A percentile compares a stretch with the other conserved stretches of the same genome.
Conservation (phyloP, 2,329 filamentous ascomycete genomes). For the Xylaria sp. region DNA sequence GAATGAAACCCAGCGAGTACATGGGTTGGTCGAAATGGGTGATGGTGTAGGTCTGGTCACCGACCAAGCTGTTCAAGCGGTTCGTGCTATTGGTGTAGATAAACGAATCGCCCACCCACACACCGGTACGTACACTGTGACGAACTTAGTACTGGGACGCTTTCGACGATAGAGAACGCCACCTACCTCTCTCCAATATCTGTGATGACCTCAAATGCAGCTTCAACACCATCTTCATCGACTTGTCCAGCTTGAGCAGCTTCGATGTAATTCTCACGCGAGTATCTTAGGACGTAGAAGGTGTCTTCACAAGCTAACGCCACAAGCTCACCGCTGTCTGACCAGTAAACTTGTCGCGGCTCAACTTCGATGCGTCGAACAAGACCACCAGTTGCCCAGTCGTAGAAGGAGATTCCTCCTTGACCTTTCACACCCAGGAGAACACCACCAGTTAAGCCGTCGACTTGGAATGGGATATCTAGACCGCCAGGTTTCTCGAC, state of each 20-base stretch:
- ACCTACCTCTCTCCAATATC: slow-evolving; percentile 88
- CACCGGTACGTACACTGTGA: slow-evolving; percentile 83
- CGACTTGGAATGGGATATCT: slow-evolving; percentile 94
- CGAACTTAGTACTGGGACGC: slow-evolving; percentile 43
- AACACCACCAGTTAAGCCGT: slow-evolving; percentile 88
- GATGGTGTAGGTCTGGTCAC: slow-evolving; percentile 97
- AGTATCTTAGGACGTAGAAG: slow-evolving; percentile 94
- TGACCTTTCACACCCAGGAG: slow-evolving; percentile 94
- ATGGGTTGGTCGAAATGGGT: slow-evolving; percentile 96
- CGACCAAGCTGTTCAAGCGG: slow-evolving; percentile 96
- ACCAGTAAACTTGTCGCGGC: slow-evolving; percentile 88
- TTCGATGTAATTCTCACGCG: slow-evolving; percentile 85
- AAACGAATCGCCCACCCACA: slow-evolving; percentile 99
- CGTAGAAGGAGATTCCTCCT: slow-evolving; percentile 94
- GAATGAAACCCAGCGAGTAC: slow-evolving; percentile 95
- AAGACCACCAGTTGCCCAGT: slow-evolving; percentile 90
- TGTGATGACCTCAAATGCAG: slow-evolving; percentile 95
- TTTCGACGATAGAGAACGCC: not conserved
- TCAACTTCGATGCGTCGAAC: slow-evolving; percentile 91
- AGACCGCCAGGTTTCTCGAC: slow-evolving; percentile 88
- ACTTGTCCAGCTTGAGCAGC: slow-evolving; percentile 84
- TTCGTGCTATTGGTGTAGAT: slow-evolving; percentile 98
- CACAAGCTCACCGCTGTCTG: slow-evolving; percentile 93
- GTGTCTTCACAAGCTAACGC: slow-evolving; percentile 93
- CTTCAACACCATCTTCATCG: slow-evolving; percentile 91